Percentiles rank a stretch among this genome's conserved stretches.
Conservation (phyloP, 257 asterid genomes). For the Solanum ahanhuiri region DNA sequence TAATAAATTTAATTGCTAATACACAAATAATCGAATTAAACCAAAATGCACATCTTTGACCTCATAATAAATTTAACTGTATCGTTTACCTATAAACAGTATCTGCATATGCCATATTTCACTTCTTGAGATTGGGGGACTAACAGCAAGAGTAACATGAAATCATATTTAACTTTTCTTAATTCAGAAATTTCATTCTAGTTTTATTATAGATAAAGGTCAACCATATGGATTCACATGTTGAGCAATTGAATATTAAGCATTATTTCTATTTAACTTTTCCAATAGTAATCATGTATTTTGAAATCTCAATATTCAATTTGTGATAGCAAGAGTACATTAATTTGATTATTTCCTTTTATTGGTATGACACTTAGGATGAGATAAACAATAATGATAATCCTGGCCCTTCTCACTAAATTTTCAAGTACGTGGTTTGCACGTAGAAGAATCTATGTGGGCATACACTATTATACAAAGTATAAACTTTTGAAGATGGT, state of each 20-base stretch:
- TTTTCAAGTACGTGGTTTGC: background rate
- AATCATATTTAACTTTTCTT: background rate
- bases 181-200: background rate
- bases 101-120: background rate
- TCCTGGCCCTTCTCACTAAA: background rate
- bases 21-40: too few relatives aligned
- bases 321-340: background rate
- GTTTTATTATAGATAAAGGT: background rate
- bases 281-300: background rate
- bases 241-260: background rate
- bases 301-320: background rate
- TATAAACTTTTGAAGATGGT: conserved; percentile 9
- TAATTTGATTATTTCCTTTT: background rate
- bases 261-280: background rate
- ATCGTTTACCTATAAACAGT: too few relatives aligned
- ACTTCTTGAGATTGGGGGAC: background rate
- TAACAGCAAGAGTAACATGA: background rate
- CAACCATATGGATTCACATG: background rate
- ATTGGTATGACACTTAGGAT: background rate
- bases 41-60: background rate
- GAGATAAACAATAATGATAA: background rate
- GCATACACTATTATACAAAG: background rate
- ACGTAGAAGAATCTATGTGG: background rate
- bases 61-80: background rate
- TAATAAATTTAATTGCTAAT: too few relatives aligned